Percentiles rank a stretch among this genome's conserved stretches.
Evolutionary conservation across 2,329 filamentous ascomycete species (phyloP).

Genomic region (Clarireedia monteithiana): DNA sequence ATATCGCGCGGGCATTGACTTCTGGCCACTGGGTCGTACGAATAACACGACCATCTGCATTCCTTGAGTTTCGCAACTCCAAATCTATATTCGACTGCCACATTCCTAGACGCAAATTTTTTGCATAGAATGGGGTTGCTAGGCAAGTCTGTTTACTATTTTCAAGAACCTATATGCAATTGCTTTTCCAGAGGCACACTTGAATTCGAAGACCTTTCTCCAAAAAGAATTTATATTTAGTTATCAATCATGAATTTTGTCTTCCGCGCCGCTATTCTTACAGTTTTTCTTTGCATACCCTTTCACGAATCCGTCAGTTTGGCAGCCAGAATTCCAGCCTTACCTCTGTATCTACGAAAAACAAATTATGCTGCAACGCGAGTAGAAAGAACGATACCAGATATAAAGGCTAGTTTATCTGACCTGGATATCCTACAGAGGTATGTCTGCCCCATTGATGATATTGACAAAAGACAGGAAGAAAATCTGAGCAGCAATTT

Average conservation of each 20-base stretch:
- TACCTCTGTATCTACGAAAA: background rate
- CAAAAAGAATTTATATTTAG: background rate
- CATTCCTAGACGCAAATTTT: no score
- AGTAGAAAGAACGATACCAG: background rate
- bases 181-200: no score
- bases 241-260: background rate
- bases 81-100: no score
- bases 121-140: no score
- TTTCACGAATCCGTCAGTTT: background rate
- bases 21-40: no score
- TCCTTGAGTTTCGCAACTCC: no score
- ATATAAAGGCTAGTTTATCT: background rate
- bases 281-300: background rate
- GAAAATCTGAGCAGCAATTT: background rate
- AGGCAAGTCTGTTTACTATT: no score
- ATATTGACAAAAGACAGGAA: background rate
- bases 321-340: background rate
- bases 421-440: background rate
- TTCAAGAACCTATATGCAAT: no score
- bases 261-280: background rate
- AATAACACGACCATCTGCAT: no score
- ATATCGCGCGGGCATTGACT: no score
- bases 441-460: background rate
- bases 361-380: background rate
- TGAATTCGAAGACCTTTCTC: background rate